Base-by-base conservation (phyloP, 495 filamentous ascomycete genomes). In the Cercophora samala region DNA sequence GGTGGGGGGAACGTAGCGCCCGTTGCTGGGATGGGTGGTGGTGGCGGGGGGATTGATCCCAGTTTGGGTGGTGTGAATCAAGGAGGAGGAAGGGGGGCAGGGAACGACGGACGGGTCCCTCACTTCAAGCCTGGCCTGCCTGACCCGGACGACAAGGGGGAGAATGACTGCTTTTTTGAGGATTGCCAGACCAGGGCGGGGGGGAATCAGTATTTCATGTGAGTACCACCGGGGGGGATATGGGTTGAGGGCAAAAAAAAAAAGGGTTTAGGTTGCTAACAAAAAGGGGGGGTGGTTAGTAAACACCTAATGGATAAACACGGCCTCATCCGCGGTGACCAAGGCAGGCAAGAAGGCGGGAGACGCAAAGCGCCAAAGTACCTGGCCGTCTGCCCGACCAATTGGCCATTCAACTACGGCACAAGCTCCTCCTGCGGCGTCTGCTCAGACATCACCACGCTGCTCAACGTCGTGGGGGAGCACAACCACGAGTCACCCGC, bases 161-260 rank as follows among this genome's bases (percentile, higher is more conserved):
- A 67, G 19, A 67, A 67, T 37, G 61, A 64, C 5, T 67, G 66
- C 25, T 68, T 64, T 24, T 64, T 68, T 55, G 56, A 60, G 17
- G 55, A n/a, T 23, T 68, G 66, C 9, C 52, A 4, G 2, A 60
- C 66, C 15, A 64, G 56, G 29, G 25, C 42, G 1, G 62, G 62
- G 1, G 42, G 24, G 21, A 46, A 61, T 11, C 42, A 55, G 19
- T 60, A 64, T 25, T 53, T 68, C 32, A 46, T 68, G 66, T 68
- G n/a, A 58, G 66, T 60, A 58, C 18, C 55, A 21, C 5, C 1
- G 21, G 13, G 19, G 24, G 29, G 29, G 29, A n/a, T n/a, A n/a
- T n/a, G 29, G 8, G 18, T 4, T 32, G 17, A 17, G 19, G 52
- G 52, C 26, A 8, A 29, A 29, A 29, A 29, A 8, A 29, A 29